Evolutionary conservation across 495 filamentous ascomycete genomes (phyloP).

Genomic region (Aspergillus bridgeri): DNA sequence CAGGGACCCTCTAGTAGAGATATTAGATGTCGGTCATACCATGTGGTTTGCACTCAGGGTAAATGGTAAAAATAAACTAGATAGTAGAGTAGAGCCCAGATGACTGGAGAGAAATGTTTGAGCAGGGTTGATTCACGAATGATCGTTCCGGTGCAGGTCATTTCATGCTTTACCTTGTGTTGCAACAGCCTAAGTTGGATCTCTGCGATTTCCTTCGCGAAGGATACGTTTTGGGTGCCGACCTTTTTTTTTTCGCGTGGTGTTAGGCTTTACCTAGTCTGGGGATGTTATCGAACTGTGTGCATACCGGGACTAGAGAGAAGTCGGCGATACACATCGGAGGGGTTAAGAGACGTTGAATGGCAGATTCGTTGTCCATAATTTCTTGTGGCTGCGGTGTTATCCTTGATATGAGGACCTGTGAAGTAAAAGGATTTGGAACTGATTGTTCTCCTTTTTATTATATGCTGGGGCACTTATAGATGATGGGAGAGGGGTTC

Average conservation of each 20-base stretch:
- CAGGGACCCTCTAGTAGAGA: constrained; percentile 62
- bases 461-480: neutral
- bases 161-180: constrained; percentile 66
- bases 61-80: no score
- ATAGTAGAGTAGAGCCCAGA: no score
- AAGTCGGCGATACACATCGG: constrained; percentile 65
- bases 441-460: neutral
- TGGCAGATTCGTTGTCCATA: constrained; percentile 19
- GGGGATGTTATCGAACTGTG: constrained; percentile 2
- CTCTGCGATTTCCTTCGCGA: constrained; percentile 73
- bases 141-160: constrained; percentile 84
- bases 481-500: neutral
- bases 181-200: constrained; percentile 71
- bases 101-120: no score
- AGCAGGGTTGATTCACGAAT: constrained; percentile 66
- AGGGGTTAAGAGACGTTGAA: constrained; percentile 48
- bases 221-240: constrained; percentile 67
- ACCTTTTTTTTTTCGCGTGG: constrained; percentile 41
- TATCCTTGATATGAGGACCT: neutral
- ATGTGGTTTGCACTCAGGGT: no score
- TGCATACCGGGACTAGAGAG: constrained; percentile 64
- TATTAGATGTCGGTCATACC: no score
- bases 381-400: neutral
- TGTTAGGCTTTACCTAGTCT: neutral
- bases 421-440: neutral